Conservation (phyloP, 192 early-diverging fungal genomes). For the Umbelopsis sp. region DNA sequence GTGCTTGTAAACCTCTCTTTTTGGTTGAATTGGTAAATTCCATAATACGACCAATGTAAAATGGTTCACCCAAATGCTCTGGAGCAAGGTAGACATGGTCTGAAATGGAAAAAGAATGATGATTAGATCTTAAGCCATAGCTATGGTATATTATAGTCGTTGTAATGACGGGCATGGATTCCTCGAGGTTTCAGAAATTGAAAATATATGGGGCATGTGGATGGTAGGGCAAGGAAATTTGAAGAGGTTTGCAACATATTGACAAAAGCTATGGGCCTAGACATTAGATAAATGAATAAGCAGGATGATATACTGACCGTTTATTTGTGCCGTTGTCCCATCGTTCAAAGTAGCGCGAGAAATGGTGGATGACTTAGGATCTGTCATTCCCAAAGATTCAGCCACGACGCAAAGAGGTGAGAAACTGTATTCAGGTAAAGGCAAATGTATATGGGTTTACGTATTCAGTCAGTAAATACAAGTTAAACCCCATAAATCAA, state of each 20-base stretch:
- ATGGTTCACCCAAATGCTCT: slow-evolving; percentile 73
- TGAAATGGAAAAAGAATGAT: slow-evolving; percentile 34
- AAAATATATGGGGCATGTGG: slow-evolving; percentile 9
- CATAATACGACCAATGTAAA: slow-evolving; percentile 81
- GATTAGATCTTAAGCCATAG: background rate
- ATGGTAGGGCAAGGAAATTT: slow-evolving; percentile 1
- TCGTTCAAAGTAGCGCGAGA: slow-evolving; percentile 25
- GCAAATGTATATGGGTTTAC: background rate
- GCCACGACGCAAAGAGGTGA: slow-evolving; percentile 12
- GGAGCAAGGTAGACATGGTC: slow-evolving; percentile 80
- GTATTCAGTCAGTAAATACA: background rate
- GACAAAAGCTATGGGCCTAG: background rate
- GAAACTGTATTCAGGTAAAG: background rate
- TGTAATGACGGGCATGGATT: background rate
- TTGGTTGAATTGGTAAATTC: slow-evolving; percentile 66
- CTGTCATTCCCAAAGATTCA: slow-evolving; percentile 20
- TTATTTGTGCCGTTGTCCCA: slow-evolving; percentile 29
- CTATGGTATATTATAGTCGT: background rate
- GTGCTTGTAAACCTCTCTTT: slow-evolving; percentile 55
- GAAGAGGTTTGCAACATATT: background rate
- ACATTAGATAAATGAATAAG: background rate
- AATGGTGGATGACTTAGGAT: slow-evolving; percentile 17
- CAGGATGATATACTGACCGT: slow-evolving; percentile 24
- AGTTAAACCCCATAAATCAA: background rate
- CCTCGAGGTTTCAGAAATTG: background rate